Evolutionary conservation across 23 red algal genomes (phyloP), one percentile per base, ranked within the genome.

Genomic region (Chondrus crispus): DNA sequence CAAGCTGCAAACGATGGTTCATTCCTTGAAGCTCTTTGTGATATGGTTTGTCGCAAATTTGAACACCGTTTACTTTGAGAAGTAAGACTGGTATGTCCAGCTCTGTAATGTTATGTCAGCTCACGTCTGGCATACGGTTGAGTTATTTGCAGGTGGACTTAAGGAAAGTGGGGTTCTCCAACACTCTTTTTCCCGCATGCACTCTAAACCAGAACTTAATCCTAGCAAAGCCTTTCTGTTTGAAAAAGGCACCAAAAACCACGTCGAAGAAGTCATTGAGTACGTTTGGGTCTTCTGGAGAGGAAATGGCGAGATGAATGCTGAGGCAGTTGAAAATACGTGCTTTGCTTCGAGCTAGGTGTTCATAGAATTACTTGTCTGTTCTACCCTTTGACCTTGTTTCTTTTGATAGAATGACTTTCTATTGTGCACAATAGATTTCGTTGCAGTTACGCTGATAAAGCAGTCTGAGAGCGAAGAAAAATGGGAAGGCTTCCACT

Each of bases 61-160:
- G 20, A 55, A 14, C 50, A 14, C 50, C 20, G 50, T 55, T 55
- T 55, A 12, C 20, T 12, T 55, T 55, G 13, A 55, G 12, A 55
- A 14, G 12, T 20, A 14, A 55, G 50, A 55, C 12, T 20, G 20
- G 50, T 55, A 20, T 14, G 13, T 55, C 50, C 50, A 12, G 50
- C 12, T 14, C 12, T 87, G 3, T 87, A 87, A 24, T 46, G 2
- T 52, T 87, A 42, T 87, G 82, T 55, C 13, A 29, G 30, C 82
- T 71, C 30, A 87, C 38, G 9, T 87, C 82, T 2, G 14, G 71
- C 47, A 42, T 14, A 4, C 36, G 2, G 7, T 33, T 2, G 58
- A 87, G 40, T 38, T 87, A 10, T 87, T 87, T 6, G 82, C 82
- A 19, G 82, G 71, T 52, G 37, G 20, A 18, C 8, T 87, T 3